These are phyloP conservation scores for Acanthamoeba triangularis DNA, from an alignment of 208 protist genomes.

Conservation along the genomic window DNA sequence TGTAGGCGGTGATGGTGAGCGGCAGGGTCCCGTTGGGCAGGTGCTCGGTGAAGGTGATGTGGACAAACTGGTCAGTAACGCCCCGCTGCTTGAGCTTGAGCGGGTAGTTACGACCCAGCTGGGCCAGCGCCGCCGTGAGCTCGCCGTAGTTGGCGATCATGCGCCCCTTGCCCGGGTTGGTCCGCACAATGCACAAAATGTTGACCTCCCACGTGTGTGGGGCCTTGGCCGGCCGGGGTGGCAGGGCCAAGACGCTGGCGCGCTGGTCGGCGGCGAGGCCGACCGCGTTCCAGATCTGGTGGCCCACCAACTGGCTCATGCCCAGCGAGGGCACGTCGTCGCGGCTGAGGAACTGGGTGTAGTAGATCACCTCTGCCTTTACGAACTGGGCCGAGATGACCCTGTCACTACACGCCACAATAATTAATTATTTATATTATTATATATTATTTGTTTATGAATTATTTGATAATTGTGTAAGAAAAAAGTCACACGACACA, in stretches of 20 bases:
- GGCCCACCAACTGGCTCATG: not conserved
- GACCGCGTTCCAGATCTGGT: not conserved
- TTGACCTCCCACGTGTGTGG: not conserved
- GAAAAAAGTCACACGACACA: too few relatives aligned
- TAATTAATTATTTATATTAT: too few relatives aligned
- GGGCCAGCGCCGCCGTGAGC: not conserved
- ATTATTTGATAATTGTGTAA: too few relatives aligned
- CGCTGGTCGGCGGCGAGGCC: not conserved
- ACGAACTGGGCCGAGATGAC: not conserved
- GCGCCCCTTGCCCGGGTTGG: not conserved
- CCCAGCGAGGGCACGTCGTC: conserved; percentile 40
- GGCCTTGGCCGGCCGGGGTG: not conserved
- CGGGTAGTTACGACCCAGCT: not conserved
- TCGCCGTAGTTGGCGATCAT: conserved; percentile 13
- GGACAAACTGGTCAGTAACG: not conserved
- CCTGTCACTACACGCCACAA: too few relatives aligned
- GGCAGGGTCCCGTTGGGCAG: not conserved
- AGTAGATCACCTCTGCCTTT: conserved; percentile 50
- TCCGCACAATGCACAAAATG: conserved; percentile 15
- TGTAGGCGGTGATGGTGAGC: not conserved
- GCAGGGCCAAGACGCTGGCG: not conserved
- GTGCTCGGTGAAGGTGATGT: not conserved
- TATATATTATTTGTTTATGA: too few relatives aligned
- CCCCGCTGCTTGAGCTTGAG: not conserved
- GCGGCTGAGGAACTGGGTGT: not conserved